Evolutionary conservation across 805 yeast species (phyloP), one percentile per base, ranked within the genome.

Genomic region (Starmerella apicola): DNA sequence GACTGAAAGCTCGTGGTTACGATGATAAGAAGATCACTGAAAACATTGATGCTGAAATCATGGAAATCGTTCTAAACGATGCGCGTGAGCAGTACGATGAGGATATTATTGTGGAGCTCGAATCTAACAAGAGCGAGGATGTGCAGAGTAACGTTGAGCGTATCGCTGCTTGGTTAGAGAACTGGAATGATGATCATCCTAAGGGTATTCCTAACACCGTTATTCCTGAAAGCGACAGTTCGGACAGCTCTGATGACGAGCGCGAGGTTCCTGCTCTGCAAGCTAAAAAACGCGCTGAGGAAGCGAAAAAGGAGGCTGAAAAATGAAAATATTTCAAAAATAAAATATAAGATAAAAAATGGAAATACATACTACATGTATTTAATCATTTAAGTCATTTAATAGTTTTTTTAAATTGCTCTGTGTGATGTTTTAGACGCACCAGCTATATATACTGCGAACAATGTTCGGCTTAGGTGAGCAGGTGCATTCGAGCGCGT

Each of bases 11-110:
- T 44, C 71, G 98, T 58, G 80, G 78, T 5, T 91, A 91, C 56
- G 74, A 78, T 39, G 79, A 82, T 45, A 68, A 71, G 44, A 91
- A 91, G 61, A 74, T 91, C 47, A 79, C 78, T 42, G 99, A 91
- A 54, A 91, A 91, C 56, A 63, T 91, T 33, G 98, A 91, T 59
- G 93, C 94, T 44, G 99, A 91, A 61, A 91, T 91, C 49, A 91
- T 91, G 97, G 88, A 86, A 50, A 82, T 88, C 12, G 72, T 91
- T 13, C 61, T 76, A 34, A 80, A 78, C 48, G 98, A 91, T 50
- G 98, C 97, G 0, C 65, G 71, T 42, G 95, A 84, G 25, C 70
- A 78, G 30, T 91, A 84, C 55, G 80, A 70, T 24, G 76, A 76
- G 32, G 82, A 80, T 47, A 76, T 85, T 22, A 88, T 91, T 23